Percentiles rank a stretch among this genome's conserved stretches.
These are phyloP conservation scores for Beauveria rudraprayagi DNA, from an alignment of 2,329 filamentous ascomycete genomes.

Conservation along the genomic window DNA sequence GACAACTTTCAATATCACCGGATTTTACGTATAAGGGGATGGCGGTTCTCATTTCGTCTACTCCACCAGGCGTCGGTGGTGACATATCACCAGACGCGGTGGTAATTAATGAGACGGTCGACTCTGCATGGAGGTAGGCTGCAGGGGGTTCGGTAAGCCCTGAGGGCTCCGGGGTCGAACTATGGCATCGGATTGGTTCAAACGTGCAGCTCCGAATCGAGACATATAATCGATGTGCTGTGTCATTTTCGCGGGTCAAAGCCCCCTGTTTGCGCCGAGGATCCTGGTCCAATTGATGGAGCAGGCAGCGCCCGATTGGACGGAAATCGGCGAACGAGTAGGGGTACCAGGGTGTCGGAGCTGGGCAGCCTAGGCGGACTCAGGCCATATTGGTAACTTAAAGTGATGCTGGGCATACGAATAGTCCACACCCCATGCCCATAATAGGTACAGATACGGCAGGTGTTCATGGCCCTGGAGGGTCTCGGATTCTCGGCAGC, in stretches of 20 bases:
- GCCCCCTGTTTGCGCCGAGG: background rate
- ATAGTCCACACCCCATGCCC: background rate
- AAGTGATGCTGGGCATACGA: background rate
- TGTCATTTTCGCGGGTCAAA: background rate
- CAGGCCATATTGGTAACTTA: background rate
- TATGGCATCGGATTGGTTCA: background rate
- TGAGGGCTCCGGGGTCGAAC: background rate
- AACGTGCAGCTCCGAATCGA: background rate
- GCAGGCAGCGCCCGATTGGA: background rate
- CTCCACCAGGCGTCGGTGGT: background rate
- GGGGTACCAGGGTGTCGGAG: background rate
- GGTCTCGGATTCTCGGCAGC: background rate
- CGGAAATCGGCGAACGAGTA: background rate
- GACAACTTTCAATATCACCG: background rate
- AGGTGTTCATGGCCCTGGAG: background rate
- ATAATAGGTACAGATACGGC: background rate
- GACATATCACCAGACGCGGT: background rate
- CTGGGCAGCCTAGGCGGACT: background rate
- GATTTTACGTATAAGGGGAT: background rate
- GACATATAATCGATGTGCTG: background rate
- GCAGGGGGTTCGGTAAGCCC: background rate
- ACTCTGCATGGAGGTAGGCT: background rate
- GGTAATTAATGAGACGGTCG: background rate
- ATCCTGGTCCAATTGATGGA: background rate
- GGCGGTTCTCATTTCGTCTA: conserved; percentile 1